These are phyloP conservation scores for Schoenoplectus tabernaemontani DNA, from an alignment of 202 grass and related monocot genomes.

Conservation along the genomic window DNA sequence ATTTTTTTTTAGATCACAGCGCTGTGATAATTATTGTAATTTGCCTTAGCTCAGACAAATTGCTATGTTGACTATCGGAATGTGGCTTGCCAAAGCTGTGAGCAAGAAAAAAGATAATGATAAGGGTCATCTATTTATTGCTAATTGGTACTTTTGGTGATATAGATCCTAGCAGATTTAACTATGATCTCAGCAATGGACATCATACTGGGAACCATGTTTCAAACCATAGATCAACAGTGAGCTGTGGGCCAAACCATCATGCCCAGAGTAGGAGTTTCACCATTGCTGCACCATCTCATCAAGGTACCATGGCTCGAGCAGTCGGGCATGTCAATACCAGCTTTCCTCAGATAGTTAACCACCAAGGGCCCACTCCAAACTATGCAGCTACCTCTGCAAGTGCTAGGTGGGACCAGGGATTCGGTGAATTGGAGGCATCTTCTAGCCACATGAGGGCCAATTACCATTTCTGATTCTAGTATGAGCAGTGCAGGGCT, in stretches of 20 bases:
- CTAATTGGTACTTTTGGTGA: background rate
- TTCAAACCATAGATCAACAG: background rate
- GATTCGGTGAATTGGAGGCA: background rate
- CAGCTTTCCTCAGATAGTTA: slow-evolving; percentile 4
- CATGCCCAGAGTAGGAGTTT: slow-evolving; percentile 10
- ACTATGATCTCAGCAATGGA: slow-evolving; percentile 11
- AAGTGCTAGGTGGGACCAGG: slow-evolving; percentile 10
- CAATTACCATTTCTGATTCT: slow-evolving; percentile 20
- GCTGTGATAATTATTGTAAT: background rate
- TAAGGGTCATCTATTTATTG: background rate
- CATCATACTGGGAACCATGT: slow-evolving; percentile 8
- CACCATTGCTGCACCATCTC: background rate
- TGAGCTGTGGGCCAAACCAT: background rate
- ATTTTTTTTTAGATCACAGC: background rate
- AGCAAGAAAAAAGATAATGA: background rate
- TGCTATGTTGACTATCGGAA: background rate
- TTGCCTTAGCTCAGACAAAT: background rate
- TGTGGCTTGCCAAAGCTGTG: background rate
- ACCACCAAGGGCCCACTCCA: background rate
- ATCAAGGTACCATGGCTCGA: slow-evolving; percentile 15
- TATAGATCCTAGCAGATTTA: slow-evolving; percentile 20
- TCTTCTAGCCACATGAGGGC: slow-evolving; percentile 47
- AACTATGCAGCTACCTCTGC: background rate
- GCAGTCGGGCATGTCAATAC: background rate
- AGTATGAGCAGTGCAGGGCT: slow-evolving; percentile 43